phyloP scores from a whole-genome alignment of 2,329 filamentous ascomycete genomes.

The Fusarium nisikadoi region DNA sequence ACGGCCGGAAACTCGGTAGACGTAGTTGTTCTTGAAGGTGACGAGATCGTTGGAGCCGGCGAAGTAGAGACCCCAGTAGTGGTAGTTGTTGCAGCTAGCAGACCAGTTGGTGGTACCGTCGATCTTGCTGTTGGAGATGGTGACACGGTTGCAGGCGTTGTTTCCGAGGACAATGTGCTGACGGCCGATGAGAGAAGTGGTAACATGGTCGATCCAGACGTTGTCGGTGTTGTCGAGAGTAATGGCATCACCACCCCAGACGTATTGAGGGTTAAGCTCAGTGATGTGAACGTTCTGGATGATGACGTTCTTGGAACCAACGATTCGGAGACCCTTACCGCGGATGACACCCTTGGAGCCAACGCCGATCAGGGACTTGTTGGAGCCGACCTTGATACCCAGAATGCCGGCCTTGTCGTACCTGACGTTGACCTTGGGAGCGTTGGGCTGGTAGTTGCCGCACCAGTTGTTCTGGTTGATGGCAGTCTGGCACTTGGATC shows the following conservation, averaged over 20 bases:
- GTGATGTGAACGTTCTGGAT: conserved; percentile 69
- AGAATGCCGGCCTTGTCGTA: conserved; percentile 63
- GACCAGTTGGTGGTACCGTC: conserved; percentile 65
- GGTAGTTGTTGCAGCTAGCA: conserved; percentile 66
- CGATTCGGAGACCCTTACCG: conserved; percentile 65
- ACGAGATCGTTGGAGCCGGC: conserved; percentile 64
- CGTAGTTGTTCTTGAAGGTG: conserved; percentile 70
- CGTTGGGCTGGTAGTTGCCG: conserved; percentile 64
- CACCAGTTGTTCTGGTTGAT: conserved; percentile 71
- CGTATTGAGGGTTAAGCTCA: conserved; percentile 65
- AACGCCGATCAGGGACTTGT: conserved; percentile 68
- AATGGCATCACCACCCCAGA: conserved; percentile 70
- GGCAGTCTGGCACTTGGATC: conserved; percentile 64
- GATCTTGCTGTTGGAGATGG: conserved; percentile 69
- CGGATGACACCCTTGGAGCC: conserved; percentile 65
- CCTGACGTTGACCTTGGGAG: conserved; percentile 56
- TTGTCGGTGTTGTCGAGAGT: conserved; percentile 59
- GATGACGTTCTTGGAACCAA: conserved; percentile 64
- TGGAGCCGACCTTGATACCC: conserved; percentile 63
- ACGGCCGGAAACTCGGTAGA: conserved; percentile 68
- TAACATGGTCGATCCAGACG: conserved; percentile 65
- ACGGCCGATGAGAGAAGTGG: conserved; percentile 67
- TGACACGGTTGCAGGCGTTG: conserved; percentile 63
- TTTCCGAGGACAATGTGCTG: conserved; percentile 70
- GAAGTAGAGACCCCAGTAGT: conserved; percentile 71